Evolutionary conservation across 106 monocot species (phyloP), one percentile per base, ranked within the genome.

Genomic region (Alisma plantagoaquatica): DNA sequence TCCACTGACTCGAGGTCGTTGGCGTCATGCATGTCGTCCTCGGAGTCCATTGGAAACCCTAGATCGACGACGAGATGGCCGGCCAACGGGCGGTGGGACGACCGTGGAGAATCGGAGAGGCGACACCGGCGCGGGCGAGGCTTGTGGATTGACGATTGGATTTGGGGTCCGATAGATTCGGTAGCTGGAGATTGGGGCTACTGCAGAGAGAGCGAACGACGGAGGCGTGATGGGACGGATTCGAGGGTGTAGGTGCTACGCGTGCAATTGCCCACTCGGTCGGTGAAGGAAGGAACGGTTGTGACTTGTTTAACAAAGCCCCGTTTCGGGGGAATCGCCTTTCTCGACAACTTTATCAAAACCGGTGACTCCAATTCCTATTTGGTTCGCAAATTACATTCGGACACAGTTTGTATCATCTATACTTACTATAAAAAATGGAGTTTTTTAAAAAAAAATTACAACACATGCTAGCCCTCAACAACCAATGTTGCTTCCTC

Each of bases 21-120:
- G 0, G 84, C 80, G 47, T 77, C 80, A 31, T 74, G 77, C 91
- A 84, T 84, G 59, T 91, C 91, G 22, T 77, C 91, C 57, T 85
- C 91, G 54, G 91, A 91, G 30, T 91, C 91, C 91, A 91, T 91
- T 21, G 35, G 14, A 38, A 38, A 38, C 35, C 35, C 35, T 38
- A 38, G 4, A 26, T 19, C 5, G n/a, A 42, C 2, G 57, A 41
- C 27, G 57, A 38, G 14, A 38, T 38, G 5, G 35, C 5, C 9
- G 35, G 35, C 14, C 14, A 14, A 14, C 35, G 35, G 35, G 35
- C 35, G 35, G 35, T 7, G n/a, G n/a, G n/a, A n/a, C n/a, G 35
- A 7, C 35, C 9, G 35, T 14, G 35, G 14, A 14, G 35, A 14
- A 14, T 5, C 14, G 35, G 35, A 38, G 35, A 7, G 35, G 35